Percentiles rank a stretch among this genome's conserved stretches.
phyloP scores from a whole-genome alignment of 148 eudicot genomes.

The Nepenthes mirabilis region DNA sequence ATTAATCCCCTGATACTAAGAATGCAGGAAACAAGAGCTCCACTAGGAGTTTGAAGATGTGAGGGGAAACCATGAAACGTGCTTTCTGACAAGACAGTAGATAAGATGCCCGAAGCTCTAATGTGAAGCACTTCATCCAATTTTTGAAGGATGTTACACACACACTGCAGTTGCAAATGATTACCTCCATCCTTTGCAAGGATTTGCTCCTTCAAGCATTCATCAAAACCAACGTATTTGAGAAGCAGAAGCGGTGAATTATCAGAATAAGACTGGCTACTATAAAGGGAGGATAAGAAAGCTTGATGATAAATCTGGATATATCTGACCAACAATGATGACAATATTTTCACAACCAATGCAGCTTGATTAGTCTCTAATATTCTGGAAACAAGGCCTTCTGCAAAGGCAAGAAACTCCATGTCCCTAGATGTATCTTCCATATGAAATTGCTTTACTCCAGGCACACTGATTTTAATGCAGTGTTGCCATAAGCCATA shows the following conservation, averaged over 20 bases:
- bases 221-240: slow-evolving; percentile 57
- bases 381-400: slow-evolving; percentile 28
- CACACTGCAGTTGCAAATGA: slow-evolving; percentile 37
- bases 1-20: slow-evolving; percentile 56
- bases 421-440: slow-evolving; percentile 34
- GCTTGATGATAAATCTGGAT: slow-evolving; percentile 48
- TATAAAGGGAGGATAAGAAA: slow-evolving; percentile 35
- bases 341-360: slow-evolving; percentile 31
- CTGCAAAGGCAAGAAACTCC: slow-evolving; percentile 44
- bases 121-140: slow-evolving; percentile 34
- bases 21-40: slow-evolving; percentile 54
- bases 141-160: slow-evolving; percentile 40
- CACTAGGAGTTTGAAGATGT: slow-evolving; percentile 42
- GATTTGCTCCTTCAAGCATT: slow-evolving; percentile 42
- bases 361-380: slow-evolving; percentile 35
- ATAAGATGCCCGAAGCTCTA: slow-evolving; percentile 41
- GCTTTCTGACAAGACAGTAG: slow-evolving; percentile 53
- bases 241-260: slow-evolving; percentile 51
- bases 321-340: slow-evolving; percentile 49
- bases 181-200: slow-evolving; percentile 30
- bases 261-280: slow-evolving; percentile 18
- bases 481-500: slow-evolving; percentile 35
- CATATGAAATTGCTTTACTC: slow-evolving; percentile 13
- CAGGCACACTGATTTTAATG: slow-evolving; percentile 27
- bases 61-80: slow-evolving; percentile 85